phyloP scores from a whole-genome alignment of 2,329 filamentous ascomycete genomes.

The Arachnopeziza araneosa region DNA sequence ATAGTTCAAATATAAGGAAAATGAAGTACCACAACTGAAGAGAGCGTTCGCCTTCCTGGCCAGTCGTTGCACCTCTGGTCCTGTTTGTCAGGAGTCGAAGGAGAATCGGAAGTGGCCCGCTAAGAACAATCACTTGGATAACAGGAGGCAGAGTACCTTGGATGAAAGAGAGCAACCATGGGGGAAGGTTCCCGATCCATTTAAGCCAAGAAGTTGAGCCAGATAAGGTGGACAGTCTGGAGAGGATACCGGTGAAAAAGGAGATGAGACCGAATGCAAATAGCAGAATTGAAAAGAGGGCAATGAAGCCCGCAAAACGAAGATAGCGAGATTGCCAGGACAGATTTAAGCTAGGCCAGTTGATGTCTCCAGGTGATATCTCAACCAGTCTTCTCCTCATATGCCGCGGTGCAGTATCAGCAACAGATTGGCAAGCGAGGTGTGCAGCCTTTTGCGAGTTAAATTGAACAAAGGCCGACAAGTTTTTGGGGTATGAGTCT shows the following conservation, averaged over 20 bases:
- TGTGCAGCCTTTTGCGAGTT: conserved; percentile 56
- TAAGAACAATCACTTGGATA: conserved; percentile 25
- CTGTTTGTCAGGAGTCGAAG: neutral
- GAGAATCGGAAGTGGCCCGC: conserved; percentile 21
- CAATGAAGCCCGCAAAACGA: conserved; percentile 26
- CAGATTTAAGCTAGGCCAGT: conserved; percentile 60
- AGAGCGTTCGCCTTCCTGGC: conserved; percentile 20
- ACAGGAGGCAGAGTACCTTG: conserved; percentile 46
- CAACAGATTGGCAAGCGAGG: conserved; percentile 56
- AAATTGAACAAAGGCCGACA: conserved; percentile 60
- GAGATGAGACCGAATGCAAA: conserved; percentile 53
- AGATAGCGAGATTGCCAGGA: conserved; percentile 56
- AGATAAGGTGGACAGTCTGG: conserved; percentile 54
- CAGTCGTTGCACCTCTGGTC: conserved; percentile 5
- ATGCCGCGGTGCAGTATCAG: conserved; percentile 56
- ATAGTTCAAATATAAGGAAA: conserved; percentile 62
- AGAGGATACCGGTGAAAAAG: conserved; percentile 59
- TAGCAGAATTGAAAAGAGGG: conserved; percentile 40
- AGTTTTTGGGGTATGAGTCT: conserved; percentile 19
- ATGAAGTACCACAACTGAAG: conserved; percentile 44
- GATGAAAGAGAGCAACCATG: conserved; percentile 51
- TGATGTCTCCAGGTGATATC: conserved; percentile 54
- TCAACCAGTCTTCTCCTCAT: conserved; percentile 61
- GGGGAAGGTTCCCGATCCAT: conserved; percentile 53
- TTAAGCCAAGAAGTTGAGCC: conserved; percentile 44